A percentile compares a stretch with the other conserved stretches of the same genome.
phyloP scores from a whole-genome alignment of 768 basidiomycete genomes.

The Panaeolus cyanescens region DNA sequence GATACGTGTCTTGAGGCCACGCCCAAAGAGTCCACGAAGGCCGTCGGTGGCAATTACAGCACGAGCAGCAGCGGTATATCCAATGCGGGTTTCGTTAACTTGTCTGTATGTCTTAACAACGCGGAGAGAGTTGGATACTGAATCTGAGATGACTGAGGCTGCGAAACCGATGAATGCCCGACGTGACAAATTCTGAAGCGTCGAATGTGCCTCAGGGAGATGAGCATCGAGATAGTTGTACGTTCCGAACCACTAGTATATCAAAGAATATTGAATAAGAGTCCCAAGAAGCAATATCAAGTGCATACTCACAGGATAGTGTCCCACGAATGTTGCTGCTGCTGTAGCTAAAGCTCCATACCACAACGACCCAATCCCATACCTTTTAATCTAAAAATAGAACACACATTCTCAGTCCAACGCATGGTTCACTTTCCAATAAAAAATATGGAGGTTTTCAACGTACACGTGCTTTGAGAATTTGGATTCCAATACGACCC shows the following conservation, averaged over 20 bases:
- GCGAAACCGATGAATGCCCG: slow-evolving; percentile 91
- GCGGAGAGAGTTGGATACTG: slow-evolving; percentile 82
- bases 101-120: slow-evolving; percentile 97
- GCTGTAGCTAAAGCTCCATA: slow-evolving; percentile 92
- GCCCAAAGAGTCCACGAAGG: slow-evolving; percentile 76
- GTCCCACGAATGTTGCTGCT: slow-evolving; percentile 90
- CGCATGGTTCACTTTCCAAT: neutral
- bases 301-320: slow-evolving; percentile 67
- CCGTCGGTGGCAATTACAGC: slow-evolving; percentile 80
- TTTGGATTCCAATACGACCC: slow-evolving; percentile 65
- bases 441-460: neutral
- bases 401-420: neutral
- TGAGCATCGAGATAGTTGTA: slow-evolving; percentile 77
- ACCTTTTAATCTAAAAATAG: slow-evolving; percentile 56
- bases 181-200: slow-evolving; percentile 64
- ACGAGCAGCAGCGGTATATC: slow-evolving; percentile 77
- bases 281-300: neutral
- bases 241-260: slow-evolving; percentile 71
- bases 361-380: slow-evolving; percentile 82
- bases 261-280: neutral
- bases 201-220: slow-evolving; percentile 57
- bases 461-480: slow-evolving; percentile 68
- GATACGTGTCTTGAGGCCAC: slow-evolving; percentile 88
- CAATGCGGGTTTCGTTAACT: slow-evolving; percentile 79
- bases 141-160: slow-evolving; percentile 86